Base-by-base conservation (phyloP, 495 filamentous ascomycete species). In the Hypoxylon trugodes region DNA sequence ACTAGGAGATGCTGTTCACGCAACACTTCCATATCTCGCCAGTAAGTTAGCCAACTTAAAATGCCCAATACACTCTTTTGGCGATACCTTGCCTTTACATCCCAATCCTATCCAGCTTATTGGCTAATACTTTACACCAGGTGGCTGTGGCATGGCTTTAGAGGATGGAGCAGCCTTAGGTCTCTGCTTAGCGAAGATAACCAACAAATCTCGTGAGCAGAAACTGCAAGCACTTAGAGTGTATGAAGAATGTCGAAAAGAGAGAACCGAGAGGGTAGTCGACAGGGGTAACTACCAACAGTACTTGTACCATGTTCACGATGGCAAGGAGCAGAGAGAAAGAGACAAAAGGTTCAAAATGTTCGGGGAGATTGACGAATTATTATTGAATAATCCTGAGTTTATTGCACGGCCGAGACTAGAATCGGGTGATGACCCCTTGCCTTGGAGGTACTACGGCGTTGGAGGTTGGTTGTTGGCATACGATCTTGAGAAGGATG, bases 1-100 rank as follows among this genome's bases (percentile, higher is more conserved):
- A 36, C 77, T 90, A 16, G 88, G 88, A 18, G 88, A 90, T 67
- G 83, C 88, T 4, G 87, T 86, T 43, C 88, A 91, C 61, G 87
- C 88, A 3, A 89, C 87, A 67, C 80, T 90, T 51, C 87, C 87
- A 3, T 88, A 88, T 71, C 69, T 88, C 10, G 69, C 69, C 12
- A 71, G 69, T 62, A 21, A 53, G 64, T 61, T n/a, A 9, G 3
- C 8, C 12, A n/a, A 12, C 26, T 45, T 45, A 2, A 0, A 28
- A 3, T 15, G 36, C 13, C 13, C 8, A 38, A 15, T 16, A 15
- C 15, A 16, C 2, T 3, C 12, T 18, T 16, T 4, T 35, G 10
- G 8, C 9, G 13, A 15, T 37, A 2, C 5, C 35, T 15, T 4
- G 18, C 10, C 40, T 10, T n/a, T n/a, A n/a, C 40, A 21, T 10